phyloP scores from a whole-genome alignment of 2,329 filamentous ascomycete species.

The Pseudogymnoascus sp. region DNA sequence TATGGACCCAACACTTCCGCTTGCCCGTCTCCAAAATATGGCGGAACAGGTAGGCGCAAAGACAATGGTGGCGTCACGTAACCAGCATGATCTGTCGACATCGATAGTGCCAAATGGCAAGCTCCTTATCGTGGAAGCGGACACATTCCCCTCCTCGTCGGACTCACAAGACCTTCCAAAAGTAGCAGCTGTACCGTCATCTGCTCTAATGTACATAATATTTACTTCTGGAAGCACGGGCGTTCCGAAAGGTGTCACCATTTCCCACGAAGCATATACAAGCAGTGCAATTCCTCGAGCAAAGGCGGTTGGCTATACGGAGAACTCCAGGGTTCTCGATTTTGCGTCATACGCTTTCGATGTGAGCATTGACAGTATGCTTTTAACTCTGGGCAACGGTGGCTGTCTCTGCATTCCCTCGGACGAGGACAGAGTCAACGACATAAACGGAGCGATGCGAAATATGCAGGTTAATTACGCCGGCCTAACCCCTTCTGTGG shows the following conservation, averaged over 20 bases:
- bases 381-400: constrained; percentile 31
- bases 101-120: constrained; percentile 8
- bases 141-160: constrained; percentile 5
- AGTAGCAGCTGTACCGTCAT: constrained; percentile 9
- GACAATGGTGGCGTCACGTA: constrained; percentile 15
- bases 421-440: constrained; percentile 32
- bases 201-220: constrained; percentile 14
- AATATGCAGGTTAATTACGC: constrained; percentile 20
- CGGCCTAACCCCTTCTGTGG: constrained; percentile 26
- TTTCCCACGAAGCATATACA: constrained; percentile 18
- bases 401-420: constrained; percentile 35
- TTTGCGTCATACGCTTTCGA: constrained; percentile 35
- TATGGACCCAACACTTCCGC: constrained; percentile 23
- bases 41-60: constrained; percentile 20
- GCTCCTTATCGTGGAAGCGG: constrained; percentile 7
- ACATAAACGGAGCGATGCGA: constrained; percentile 28
- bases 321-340: constrained; percentile 18
- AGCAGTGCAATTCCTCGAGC: constrained; percentile 12
- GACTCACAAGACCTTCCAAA: constrained; percentile 11
- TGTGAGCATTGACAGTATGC: constrained; percentile 32
- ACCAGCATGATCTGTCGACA: constrained; percentile 15
- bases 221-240: constrained; percentile 29
- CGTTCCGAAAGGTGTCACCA: constrained; percentile 20
- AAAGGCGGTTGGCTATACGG: constrained; percentile 7
- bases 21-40: constrained; percentile 23